These are phyloP conservation scores for Fraxinus anomala DNA, from an alignment of 257 asterid genomes.

Conservation along the genomic window DNA sequence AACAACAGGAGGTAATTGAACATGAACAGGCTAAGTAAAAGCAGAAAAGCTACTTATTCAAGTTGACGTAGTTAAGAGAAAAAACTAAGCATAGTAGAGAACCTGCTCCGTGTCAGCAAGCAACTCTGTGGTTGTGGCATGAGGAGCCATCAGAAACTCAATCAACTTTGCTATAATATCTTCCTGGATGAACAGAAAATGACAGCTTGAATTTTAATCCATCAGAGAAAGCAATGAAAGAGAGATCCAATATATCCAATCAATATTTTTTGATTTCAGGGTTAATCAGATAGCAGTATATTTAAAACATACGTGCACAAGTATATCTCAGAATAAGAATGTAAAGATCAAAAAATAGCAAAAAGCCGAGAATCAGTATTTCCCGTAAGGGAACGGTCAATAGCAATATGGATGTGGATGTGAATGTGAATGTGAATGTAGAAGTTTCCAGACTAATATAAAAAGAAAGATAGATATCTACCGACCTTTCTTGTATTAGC, in stretches of 20 bases:
- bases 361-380: slow-evolving; percentile 5
- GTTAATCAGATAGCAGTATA: neutral
- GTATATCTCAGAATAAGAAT: slow-evolving; percentile 23
- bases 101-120: slow-evolving; percentile 92
- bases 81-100: neutral
- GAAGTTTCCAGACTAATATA: slow-evolving; percentile 3
- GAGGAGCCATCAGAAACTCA: slow-evolving; percentile 85
- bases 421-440: neutral
- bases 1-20: slow-evolving; percentile 7
- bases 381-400: slow-evolving; percentile 10
- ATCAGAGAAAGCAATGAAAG: slow-evolving; percentile 11
- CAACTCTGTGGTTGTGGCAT: slow-evolving; percentile 69
- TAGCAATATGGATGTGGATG: neutral
- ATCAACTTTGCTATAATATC: slow-evolving; percentile 73
- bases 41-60: neutral
- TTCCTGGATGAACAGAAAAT: slow-evolving; percentile 54
- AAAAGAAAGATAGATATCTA: slow-evolving; percentile 19
- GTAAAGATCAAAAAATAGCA: slow-evolving; percentile 9
- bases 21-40: neutral
- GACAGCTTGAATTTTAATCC: neutral
- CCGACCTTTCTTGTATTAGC: slow-evolving; percentile 72
- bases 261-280: neutral
- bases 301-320: neutral
- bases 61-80: neutral
- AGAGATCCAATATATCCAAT: slow-evolving; percentile 6